These are phyloP conservation scores for Hyphopichia burtonii DNA, from an alignment of 1,139 yeast species.

Conservation along the genomic window DNA sequence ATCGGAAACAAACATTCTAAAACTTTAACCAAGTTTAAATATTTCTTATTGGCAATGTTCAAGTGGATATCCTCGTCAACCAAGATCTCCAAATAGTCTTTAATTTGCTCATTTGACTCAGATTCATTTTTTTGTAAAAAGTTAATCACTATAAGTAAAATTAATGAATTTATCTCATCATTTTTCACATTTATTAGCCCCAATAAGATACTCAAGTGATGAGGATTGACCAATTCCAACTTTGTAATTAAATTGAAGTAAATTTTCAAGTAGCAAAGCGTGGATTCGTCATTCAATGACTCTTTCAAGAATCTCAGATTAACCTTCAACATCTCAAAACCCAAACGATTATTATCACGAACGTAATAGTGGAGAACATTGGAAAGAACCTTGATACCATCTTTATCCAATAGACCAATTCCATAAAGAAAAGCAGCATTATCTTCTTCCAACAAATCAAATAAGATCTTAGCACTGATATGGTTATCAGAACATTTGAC, in stretches of 20 bases:
- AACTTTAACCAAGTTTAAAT: slow-evolving; percentile 20
- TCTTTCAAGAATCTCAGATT: slow-evolving; percentile 12
- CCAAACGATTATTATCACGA: background rate
- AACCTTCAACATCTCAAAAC: slow-evolving; percentile 9
- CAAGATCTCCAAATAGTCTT: slow-evolving; percentile 24
- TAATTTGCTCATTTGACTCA: slow-evolving; percentile 17
- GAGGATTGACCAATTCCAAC: slow-evolving; percentile 18
- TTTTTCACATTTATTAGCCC: slow-evolving; percentile 14
- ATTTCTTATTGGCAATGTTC: slow-evolving; percentile 10
- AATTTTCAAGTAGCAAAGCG: slow-evolving; percentile 13
- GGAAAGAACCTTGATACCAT: slow-evolving; percentile 12
- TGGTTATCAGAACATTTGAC: slow-evolving; percentile 13
- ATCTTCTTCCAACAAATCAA: slow-evolving; percentile 19
- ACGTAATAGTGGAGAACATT: slow-evolving; percentile 10
- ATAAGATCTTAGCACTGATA: slow-evolving; percentile 11
- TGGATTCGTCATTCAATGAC: slow-evolving; percentile 5
- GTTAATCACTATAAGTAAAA: slow-evolving; percentile 26
- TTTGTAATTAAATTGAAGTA: slow-evolving; percentile 19
- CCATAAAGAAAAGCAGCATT: slow-evolving; percentile 17
- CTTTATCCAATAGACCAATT: slow-evolving; percentile 16
- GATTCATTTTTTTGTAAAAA: slow-evolving; percentile 17
- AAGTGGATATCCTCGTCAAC: slow-evolving; percentile 14
- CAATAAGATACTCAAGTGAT: slow-evolving; percentile 25
- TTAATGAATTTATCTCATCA: slow-evolving; percentile 13
- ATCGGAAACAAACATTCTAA: slow-evolving; percentile 26